Evolutionary conservation across 2,329 filamentous ascomycete species (phyloP).

Genomic region (Whalleya microplaca): DNA sequence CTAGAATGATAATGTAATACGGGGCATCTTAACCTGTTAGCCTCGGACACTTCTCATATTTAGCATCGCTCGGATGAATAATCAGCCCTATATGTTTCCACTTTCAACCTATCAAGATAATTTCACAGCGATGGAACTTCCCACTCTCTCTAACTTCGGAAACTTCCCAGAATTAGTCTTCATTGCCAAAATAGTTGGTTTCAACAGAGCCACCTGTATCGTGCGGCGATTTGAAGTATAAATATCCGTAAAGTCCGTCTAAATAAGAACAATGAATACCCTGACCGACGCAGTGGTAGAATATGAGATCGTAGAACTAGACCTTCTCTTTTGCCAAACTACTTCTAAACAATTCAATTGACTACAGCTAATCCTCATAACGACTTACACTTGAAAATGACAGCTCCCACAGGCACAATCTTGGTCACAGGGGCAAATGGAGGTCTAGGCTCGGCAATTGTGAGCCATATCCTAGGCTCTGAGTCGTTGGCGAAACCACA

Average conservation of each 20-base stretch:
- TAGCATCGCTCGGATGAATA: too few relatives aligned
- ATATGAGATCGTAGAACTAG: not conserved
- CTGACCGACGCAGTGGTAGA: not conserved
- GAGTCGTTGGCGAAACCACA: conserved; percentile 7
- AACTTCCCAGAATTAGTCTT: too few relatives aligned
- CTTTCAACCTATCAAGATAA: too few relatives aligned
- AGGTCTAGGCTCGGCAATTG: conserved; percentile 23
- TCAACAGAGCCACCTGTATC: not conserved
- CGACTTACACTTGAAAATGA: conserved; percentile 1
- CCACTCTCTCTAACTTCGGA: too few relatives aligned
- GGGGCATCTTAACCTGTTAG: too few relatives aligned
- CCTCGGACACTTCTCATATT: too few relatives aligned
- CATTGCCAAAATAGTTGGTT: too few relatives aligned
- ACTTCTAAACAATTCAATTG: not conserved
- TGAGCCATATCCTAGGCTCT: conserved; percentile 11
- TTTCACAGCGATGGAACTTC: too few relatives aligned
- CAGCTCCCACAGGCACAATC: conserved; percentile 19
- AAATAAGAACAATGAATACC: not conserved
- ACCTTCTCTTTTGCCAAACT: not conserved
- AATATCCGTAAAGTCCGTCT: not conserved
- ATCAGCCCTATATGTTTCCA: too few relatives aligned
- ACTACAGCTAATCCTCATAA: not conserved
- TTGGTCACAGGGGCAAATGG: conserved; percentile 29
- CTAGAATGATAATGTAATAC: too few relatives aligned
- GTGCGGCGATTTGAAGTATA: not conserved